These are phyloP conservation scores for Brassica rapa DNA, from an alignment of 345 rosid species.

Conservation along the genomic window DNA sequence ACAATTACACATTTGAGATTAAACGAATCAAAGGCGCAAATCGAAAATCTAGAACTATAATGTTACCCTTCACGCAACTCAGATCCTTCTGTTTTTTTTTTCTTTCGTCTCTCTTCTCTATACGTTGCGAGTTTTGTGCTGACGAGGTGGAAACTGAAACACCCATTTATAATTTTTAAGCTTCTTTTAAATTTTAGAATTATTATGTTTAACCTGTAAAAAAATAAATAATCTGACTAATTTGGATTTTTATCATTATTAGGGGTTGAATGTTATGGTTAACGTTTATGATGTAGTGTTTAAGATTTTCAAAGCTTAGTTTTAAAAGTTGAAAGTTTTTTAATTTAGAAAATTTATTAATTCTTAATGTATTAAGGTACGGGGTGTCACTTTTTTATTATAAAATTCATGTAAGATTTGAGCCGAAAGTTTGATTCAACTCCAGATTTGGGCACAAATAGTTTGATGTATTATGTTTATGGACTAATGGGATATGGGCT, in stretches of 20 bases:
- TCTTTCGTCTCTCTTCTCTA: background rate
- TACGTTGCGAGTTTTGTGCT: slow-evolving; percentile 23
- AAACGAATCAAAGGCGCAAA: background rate
- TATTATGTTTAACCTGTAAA: background rate
- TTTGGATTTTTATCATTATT: background rate
- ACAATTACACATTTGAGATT: background rate
- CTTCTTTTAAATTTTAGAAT: background rate
- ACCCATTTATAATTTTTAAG: background rate
- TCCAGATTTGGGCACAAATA: no score
- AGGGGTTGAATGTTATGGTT: no score
- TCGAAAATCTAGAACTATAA: background rate
- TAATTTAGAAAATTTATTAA: background rate
- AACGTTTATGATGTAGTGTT: no score
- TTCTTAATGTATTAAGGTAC: background rate
- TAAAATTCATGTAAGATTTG: background rate
- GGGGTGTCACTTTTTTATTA: background rate
- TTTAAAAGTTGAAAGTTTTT: background rate
- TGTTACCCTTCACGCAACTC: slow-evolving; percentile 20
- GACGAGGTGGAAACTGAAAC: slow-evolving; percentile 13
- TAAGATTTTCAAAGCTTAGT: no score
- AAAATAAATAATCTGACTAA: background rate
- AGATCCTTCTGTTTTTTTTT: background rate
- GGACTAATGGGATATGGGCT: background rate
- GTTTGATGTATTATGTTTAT: background rate
- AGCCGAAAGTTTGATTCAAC: background rate